These are phyloP conservation scores for Periconia sp. DNA, from an alignment of 2,329 filamentous ascomycete species.

Conservation along the genomic window DNA sequence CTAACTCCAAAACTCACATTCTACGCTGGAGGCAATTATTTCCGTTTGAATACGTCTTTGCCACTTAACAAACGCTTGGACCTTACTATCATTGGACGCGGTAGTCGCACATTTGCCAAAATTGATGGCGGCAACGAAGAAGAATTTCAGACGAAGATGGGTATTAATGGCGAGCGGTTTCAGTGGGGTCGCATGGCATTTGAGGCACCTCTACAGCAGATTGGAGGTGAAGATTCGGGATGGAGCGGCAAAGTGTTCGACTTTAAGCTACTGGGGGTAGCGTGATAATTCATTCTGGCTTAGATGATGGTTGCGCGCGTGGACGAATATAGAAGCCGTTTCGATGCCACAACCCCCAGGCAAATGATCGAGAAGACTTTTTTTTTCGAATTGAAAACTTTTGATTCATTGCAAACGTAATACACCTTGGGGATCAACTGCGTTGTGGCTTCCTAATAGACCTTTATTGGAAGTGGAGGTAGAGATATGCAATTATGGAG, in stretches of 20 bases:
- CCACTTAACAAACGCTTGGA: constrained; percentile 47
- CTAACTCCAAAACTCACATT: constrained; percentile 46
- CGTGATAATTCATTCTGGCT: too few species aligned
- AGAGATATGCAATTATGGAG: too few species aligned
- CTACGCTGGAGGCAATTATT: constrained; percentile 47
- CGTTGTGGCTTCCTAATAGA: too few species aligned
- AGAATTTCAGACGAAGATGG: constrained; percentile 53
- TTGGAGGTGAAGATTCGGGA: constrained; percentile 42
- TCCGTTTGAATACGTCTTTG: constrained; percentile 49
- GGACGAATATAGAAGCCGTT: too few species aligned
- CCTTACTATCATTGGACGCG: constrained; percentile 42
- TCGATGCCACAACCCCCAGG: too few species aligned
- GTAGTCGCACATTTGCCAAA: constrained; percentile 44
- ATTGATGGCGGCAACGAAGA: constrained; percentile 35
- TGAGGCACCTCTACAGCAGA: constrained; percentile 51
- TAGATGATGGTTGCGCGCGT: too few species aligned
- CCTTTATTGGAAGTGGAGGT: too few species aligned
- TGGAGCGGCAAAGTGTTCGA: constrained; percentile 19
- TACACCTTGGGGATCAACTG: too few species aligned
- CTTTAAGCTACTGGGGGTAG: constrained; percentile 6
- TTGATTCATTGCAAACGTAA: too few species aligned
- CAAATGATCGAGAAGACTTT: too few species aligned
- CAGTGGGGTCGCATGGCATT: constrained; percentile 54
- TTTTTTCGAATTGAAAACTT: too few species aligned
- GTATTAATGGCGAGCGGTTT: constrained; percentile 50